Percentiles rank a stretch among this genome's conserved stretches.
Evolutionary conservation across 148 eudicot species (phyloP).

Genomic region (Bassia scoparia): DNA sequence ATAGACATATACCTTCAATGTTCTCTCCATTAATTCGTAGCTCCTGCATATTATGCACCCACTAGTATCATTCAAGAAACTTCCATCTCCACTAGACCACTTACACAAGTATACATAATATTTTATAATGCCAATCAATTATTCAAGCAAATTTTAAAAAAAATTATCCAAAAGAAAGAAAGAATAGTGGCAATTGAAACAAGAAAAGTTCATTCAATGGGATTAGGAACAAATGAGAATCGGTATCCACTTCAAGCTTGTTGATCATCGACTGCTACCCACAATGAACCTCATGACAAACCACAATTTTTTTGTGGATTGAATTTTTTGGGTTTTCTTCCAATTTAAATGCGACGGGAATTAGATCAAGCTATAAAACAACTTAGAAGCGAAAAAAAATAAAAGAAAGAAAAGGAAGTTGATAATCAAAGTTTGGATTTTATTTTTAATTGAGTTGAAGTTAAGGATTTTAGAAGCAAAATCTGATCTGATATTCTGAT

Average conservation of each 20-base stretch:
- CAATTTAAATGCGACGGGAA: not conserved
- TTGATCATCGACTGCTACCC: constrained; percentile 14
- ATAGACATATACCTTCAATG: constrained; percentile 68
- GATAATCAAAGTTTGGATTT: not conserved
- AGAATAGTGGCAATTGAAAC: constrained; percentile 10
- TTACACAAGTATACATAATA: not conserved
- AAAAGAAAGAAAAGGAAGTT: not conserved
- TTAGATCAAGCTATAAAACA: not conserved
- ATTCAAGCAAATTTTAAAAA: not conserved
- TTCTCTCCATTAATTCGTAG: constrained; percentile 82
- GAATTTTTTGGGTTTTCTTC: not conserved
- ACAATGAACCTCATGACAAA: constrained; percentile 8
- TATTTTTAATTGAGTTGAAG: not conserved
- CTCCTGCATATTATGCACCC: constrained; percentile 52
- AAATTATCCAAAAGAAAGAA: not conserved
- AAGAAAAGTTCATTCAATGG: constrained; percentile 7
- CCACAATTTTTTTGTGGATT: not conserved
- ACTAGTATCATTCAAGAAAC: not conserved
- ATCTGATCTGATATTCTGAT: constrained; percentile 3
- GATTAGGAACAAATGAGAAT: constrained; percentile 10
- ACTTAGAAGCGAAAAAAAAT: no score
- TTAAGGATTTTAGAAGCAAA: no score
- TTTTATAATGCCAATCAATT: not conserved
- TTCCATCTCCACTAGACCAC: constrained; percentile 21
- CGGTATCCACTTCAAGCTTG: constrained; percentile 24